A percentile compares a stretch with the other conserved stretches of the same genome.
Conservation (phyloP, 306 rosid species). For the Vicia faba region DNA sequence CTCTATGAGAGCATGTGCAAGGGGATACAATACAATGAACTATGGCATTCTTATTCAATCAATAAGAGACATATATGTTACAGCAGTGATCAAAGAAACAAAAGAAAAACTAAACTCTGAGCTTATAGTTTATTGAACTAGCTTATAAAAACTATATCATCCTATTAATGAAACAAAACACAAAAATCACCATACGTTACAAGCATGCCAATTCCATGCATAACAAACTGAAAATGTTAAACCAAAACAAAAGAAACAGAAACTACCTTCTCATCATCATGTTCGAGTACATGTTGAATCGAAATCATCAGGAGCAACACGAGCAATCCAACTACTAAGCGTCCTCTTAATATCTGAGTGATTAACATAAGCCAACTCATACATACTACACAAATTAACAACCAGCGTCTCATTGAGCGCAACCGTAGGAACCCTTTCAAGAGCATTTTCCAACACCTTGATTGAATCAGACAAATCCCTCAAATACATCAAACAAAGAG, state of each 20-base stretch:
- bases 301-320: constrained; percentile 96
- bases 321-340: constrained; percentile 88
- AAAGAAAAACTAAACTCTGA: constrained; percentile 1
- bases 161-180: constrained; percentile 15
- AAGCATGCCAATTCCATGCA: constrained; percentile 20
- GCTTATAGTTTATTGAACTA: not conserved
- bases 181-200: constrained; percentile 30
- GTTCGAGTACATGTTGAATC: constrained; percentile 78
- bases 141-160: constrained; percentile 14
- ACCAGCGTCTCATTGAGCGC: constrained; percentile 83
- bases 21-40: constrained; percentile 14
- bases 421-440: constrained; percentile 86
- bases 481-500: constrained; percentile 89
- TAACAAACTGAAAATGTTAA: not conserved
- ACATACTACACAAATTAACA: constrained; percentile 94
- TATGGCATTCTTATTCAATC: constrained; percentile 10
- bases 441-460: constrained; percentile 81
- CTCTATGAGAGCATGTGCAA: not conserved
- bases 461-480: constrained; percentile 94
- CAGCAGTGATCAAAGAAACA: not conserved
- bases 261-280: constrained; percentile 63
- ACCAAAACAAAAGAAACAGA: not conserved
- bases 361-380: constrained; percentile 91
- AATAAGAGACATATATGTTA: constrained; percentile 13
- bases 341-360: constrained; percentile 89